Evolutionary conservation across 2,329 filamentous ascomycete genomes (phyloP).

Genomic region (Fusarium pseudonygamai): DNA sequence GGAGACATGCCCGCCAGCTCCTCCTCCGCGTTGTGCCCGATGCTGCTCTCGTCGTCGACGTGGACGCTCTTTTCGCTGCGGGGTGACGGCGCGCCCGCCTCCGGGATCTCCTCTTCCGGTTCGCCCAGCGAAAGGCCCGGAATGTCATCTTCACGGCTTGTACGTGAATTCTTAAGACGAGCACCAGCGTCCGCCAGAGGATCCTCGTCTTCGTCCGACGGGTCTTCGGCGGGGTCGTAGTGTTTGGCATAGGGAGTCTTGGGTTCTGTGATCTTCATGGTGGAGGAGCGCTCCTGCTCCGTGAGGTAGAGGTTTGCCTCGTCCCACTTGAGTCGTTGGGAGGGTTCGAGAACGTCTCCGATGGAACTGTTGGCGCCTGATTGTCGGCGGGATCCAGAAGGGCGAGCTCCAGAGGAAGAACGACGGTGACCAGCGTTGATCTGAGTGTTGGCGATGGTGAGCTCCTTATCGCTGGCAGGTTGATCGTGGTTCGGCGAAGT

Average conservation of each 20-base stretch:
- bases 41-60: constrained; percentile 72
- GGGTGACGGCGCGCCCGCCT: constrained; percentile 50
- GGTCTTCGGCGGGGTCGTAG: constrained; percentile 90
- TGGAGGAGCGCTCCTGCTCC: constrained; percentile 92
- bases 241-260: constrained; percentile 96
- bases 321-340: constrained; percentile 93
- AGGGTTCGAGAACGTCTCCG: constrained; percentile 58
- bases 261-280: constrained; percentile 99
- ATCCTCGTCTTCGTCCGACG: constrained; percentile 76
- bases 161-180: constrained; percentile 50
- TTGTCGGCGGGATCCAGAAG: constrained; percentile 74
- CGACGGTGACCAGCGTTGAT: constrained; percentile 91
- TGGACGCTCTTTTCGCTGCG: constrained; percentile 77
- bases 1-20: constrained; percentile 63
- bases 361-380: constrained; percentile 61
- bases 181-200: constrained; percentile 43
- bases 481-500: constrained; percentile 57
- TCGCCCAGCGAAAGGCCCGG: constrained; percentile 92
- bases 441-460: constrained; percentile 93
- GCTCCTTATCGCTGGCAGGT: constrained; percentile 77
- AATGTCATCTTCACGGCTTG: constrained; percentile 75
- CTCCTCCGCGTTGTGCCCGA: constrained; percentile 67
- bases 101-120: constrained; percentile 78
- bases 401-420: constrained; percentile 75
- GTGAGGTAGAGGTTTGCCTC: constrained; percentile 97